phyloP scores from a whole-genome alignment of 129 eudicot genomes.

The Heracleum sosnowskyi region DNA sequence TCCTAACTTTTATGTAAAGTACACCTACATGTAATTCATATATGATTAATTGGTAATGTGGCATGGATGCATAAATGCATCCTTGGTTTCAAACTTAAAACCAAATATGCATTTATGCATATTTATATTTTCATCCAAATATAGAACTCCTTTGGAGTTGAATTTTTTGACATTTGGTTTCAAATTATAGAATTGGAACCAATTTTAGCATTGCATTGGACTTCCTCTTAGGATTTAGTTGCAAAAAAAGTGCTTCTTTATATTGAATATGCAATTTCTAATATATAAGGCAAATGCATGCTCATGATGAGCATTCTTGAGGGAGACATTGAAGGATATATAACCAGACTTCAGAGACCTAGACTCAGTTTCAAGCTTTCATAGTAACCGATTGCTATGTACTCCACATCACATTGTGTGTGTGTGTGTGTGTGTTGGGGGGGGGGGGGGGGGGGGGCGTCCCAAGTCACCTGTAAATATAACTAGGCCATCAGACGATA shows the following conservation, averaged over 20 bases:
- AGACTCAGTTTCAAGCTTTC: background rate
- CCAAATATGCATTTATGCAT: too few relatives aligned
- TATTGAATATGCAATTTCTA: background rate
- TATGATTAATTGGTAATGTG: too few relatives aligned
- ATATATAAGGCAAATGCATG: background rate
- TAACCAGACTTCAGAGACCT: background rate
- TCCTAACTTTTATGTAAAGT: too few relatives aligned
- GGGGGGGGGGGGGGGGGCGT: background rate
- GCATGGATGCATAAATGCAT: too few relatives aligned
- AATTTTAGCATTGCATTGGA: too few relatives aligned
- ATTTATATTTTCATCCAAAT: too few relatives aligned
- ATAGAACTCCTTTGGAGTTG: too few relatives aligned
- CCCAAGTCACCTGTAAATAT: slow-evolving; percentile 11
- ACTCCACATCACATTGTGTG: background rate
- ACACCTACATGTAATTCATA: too few relatives aligned
- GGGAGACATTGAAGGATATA: background rate
- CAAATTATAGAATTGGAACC: too few relatives aligned
- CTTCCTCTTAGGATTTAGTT: background rate
- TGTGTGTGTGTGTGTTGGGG: background rate
- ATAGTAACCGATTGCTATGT: background rate
- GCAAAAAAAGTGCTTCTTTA: background rate
- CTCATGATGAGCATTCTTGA: background rate
- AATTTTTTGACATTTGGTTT: too few relatives aligned
- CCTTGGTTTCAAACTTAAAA: too few relatives aligned
- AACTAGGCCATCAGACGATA: slow-evolving; percentile 15